Conservation (phyloP, 2,329 filamentous ascomycete genomes). For the Penicillium paneum region DNA sequence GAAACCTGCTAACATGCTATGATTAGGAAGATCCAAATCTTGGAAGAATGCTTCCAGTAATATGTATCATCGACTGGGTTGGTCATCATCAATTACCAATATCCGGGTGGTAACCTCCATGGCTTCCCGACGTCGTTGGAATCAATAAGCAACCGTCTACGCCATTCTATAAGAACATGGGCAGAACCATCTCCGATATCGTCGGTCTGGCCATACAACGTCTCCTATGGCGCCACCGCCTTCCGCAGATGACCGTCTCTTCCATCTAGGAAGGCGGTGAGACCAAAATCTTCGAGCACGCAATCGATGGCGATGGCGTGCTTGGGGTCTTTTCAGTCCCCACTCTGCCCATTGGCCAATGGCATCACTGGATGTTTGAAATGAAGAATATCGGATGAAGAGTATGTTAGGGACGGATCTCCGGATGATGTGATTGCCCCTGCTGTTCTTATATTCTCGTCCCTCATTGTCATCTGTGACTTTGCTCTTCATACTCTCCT, state of each 20-base stretch:
- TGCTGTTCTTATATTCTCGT: conserved; percentile 30
- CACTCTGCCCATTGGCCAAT: neutral
- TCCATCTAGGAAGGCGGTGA: neutral
- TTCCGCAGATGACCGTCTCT: neutral
- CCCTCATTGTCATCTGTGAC: conserved; percentile 16
- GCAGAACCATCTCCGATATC: neutral
- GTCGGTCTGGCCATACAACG: neutral
- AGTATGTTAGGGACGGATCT: conserved; percentile 19
- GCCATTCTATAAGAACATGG: neutral
- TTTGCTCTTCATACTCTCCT: conserved; percentile 7
- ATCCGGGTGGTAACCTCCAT: neutral
- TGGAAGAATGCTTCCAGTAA: neutral
- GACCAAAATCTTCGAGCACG: neutral
- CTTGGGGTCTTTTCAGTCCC: neutral
- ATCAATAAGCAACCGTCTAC: neutral
- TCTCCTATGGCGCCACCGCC: neutral
- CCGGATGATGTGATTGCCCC: conserved; percentile 35
- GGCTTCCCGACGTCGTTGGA: too few relatives aligned
- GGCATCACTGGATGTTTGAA: conserved; percentile 23
- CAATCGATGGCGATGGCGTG: neutral
- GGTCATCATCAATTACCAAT: conserved; percentile 3
- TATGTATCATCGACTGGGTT: neutral
- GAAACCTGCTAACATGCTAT: neutral
- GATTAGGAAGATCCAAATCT: neutral
- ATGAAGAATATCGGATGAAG: conserved; percentile 18